Conservation (phyloP, 2,329 filamentous ascomycete species). For the Arthrobotrys conoides region DNA sequence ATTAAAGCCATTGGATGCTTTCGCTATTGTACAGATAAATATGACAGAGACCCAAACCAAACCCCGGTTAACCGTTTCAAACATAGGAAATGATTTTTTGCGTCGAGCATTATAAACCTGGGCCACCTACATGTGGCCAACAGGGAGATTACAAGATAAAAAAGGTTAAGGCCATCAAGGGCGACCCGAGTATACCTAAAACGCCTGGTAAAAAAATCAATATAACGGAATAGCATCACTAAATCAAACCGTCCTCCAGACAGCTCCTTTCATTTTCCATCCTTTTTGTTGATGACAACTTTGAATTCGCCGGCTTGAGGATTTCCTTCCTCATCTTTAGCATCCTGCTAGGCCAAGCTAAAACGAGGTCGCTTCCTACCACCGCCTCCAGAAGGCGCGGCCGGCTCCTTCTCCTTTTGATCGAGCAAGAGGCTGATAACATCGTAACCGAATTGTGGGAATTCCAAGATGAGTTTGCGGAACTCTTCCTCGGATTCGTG, state of each 20-base stretch:
- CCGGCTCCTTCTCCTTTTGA: slow-evolving; percentile 63
- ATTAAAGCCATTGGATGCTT: not conserved
- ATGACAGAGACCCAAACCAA: not conserved
- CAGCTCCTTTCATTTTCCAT: not conserved
- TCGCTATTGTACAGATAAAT: slow-evolving; percentile 16
- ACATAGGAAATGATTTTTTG: slow-evolving; percentile 2
- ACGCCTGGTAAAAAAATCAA: slow-evolving; percentile 7
- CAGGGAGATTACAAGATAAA: slow-evolving; percentile 1
- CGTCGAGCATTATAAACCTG: not conserved
- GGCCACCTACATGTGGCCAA: not conserved
- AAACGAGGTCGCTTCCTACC: slow-evolving; percentile 57
- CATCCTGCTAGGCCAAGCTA: slow-evolving; percentile 52
- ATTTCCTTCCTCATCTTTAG: slow-evolving; percentile 24
- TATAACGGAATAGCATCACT: not conserved
- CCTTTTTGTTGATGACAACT: slow-evolving; percentile 12
- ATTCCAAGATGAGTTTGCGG: slow-evolving; percentile 85
- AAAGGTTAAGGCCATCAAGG: not conserved
- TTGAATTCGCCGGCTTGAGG: slow-evolving; percentile 13
- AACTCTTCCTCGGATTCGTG: slow-evolving; percentile 90
- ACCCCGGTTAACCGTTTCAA: not conserved
- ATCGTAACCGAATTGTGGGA: slow-evolving; percentile 92
- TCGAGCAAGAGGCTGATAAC: slow-evolving; percentile 72
- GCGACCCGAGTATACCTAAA: not conserved
- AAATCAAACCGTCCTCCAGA: not conserved
- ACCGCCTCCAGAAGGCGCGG: slow-evolving; percentile 19